Base-by-base conservation (phyloP, 2,329 filamentous ascomycete species). In the Botrytis paeoniae region DNA sequence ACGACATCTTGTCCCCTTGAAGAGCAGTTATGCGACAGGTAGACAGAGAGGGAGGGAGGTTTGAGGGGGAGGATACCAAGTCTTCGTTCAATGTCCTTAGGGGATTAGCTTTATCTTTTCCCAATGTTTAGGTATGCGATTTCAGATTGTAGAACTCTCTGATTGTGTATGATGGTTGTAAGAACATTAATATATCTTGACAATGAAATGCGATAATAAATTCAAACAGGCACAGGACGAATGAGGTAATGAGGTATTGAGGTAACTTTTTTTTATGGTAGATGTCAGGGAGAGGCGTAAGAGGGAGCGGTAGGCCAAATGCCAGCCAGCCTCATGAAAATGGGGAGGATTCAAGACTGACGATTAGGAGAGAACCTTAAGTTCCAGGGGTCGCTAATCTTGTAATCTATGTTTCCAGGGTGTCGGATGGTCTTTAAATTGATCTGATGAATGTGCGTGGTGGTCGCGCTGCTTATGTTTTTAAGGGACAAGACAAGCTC, bases 1-100 rank as follows among this genome's bases (percentile, higher is more conserved):
- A 75, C 68, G 80, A 81, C 80, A 81, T 74, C 45, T 32, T 73
- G 65, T 60, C 54, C 45, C 39, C 61, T 57, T 60, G 12, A 22
- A 68, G 25, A 48, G 51, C 48, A 60, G 37, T 41, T 66, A 60
- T 39, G 48, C 51, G 37, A 54, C 22, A 39, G 51, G 60, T 14
- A n/a, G n/a, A 29, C n/a, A 12, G 51, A 66, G 43, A 43, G 35
- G 32, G 45, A 39, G 45, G 14, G 18, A 29, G 18, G 35, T 32
- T 32, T 41, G 64, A 63, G 29, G 51, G 51, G 51, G 39, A 29
- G 35, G 12, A 29, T 43, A 39, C 62, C 41, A 68, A 22, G 62
- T 59, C 62, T 45, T 60, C 22, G 41, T 45, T 39, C 14, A 41
- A 68, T 20, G 32, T 29, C 29, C 48, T 22, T 32, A 12, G 29